Conservation (phyloP, 1,284 basidiomycete species). For the Malassezia vespertilionis region DNA sequence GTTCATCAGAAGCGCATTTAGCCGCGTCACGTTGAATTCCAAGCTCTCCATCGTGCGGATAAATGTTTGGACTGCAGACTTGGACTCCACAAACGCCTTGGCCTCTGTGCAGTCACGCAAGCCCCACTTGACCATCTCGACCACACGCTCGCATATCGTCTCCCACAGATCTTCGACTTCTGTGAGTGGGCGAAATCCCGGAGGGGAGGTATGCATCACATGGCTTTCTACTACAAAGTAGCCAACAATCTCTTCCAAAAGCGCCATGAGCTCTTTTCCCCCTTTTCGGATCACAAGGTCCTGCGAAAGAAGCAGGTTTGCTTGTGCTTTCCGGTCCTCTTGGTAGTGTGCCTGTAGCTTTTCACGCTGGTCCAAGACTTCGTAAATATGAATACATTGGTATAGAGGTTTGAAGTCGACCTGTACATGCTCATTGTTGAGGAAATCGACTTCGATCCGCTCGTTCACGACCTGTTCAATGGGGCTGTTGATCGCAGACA, state of each 20-base stretch:
- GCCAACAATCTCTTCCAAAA: constrained; percentile 77
- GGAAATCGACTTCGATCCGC: constrained; percentile 79
- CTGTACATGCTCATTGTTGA: constrained; percentile 74
- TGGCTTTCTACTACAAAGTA: constrained; percentile 96
- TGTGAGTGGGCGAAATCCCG: constrained; percentile 66
- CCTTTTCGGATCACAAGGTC: constrained; percentile 48
- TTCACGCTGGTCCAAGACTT: constrained; percentile 73
- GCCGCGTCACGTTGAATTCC: constrained; percentile 68
- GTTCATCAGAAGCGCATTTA: constrained; percentile 72
- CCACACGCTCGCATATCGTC: constrained; percentile 66
- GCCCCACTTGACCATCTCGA: constrained; percentile 63
- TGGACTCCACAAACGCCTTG: constrained; percentile 70
- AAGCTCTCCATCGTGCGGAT: constrained; percentile 71
- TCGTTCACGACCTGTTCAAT: constrained; percentile 89
- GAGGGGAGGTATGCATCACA: constrained; percentile 69
- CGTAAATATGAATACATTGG: constrained; percentile 94
- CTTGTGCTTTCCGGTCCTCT: constrained; percentile 81
- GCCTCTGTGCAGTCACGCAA: constrained; percentile 68
- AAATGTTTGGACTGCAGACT: constrained; percentile 73
- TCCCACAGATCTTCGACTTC: constrained; percentile 97
- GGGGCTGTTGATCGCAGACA: constrained; percentile 80
- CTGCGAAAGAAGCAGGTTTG: constrained; percentile 77
- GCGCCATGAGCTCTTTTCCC: constrained; percentile 25
- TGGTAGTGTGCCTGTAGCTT: constrained; percentile 87
- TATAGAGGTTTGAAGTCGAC: constrained; percentile 93